These are phyloP conservation scores for Salix viminalis DNA, from an alignment of 345 rosid genomes.

Conservation along the genomic window DNA sequence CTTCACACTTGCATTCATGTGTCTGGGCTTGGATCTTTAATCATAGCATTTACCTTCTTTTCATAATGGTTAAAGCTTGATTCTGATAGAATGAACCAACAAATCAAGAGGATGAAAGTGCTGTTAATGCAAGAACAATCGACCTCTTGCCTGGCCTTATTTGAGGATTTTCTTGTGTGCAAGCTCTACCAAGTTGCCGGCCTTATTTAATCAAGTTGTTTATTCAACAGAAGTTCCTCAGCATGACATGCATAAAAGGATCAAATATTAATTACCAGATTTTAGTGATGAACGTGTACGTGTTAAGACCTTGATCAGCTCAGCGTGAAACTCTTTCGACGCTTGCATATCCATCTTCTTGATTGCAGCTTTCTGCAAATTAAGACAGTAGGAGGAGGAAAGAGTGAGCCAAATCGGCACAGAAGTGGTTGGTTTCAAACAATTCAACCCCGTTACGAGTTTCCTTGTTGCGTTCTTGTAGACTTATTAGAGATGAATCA, in stretches of 20 bases:
- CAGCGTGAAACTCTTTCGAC: conserved; percentile 84
- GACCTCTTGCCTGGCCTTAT: too few relatives aligned
- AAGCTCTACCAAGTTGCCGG: too few relatives aligned
- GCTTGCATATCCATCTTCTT: conserved; percentile 99
- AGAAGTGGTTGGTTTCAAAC: not conserved
- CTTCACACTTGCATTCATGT: too few relatives aligned
- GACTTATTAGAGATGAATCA: not conserved
- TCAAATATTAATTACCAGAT: conserved; percentile 52
- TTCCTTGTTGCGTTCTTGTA: not conserved
- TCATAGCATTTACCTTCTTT: too few relatives aligned
- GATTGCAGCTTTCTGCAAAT: conserved; percentile 83
- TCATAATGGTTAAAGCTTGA: too few relatives aligned
- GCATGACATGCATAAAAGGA: not conserved
- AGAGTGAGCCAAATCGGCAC: not conserved
- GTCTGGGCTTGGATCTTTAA: too few relatives aligned
- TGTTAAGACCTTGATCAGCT: conserved; percentile 80
- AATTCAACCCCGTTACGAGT: not conserved
- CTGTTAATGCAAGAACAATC: too few relatives aligned
- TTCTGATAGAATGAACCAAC: too few relatives aligned
- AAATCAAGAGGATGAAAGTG: too few relatives aligned
- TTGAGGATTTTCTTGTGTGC: too few relatives aligned
- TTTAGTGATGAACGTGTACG: conserved; percentile 87
- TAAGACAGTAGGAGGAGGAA: not conserved
- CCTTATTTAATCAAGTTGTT: too few relatives aligned
- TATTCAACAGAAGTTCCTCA: not conserved